Percentiles rank a stretch among this genome's conserved stretches.
Evolutionary conservation across 2,329 filamentous ascomycete species (phyloP).

Genomic region (Cladobotryum mycophilum): DNA sequence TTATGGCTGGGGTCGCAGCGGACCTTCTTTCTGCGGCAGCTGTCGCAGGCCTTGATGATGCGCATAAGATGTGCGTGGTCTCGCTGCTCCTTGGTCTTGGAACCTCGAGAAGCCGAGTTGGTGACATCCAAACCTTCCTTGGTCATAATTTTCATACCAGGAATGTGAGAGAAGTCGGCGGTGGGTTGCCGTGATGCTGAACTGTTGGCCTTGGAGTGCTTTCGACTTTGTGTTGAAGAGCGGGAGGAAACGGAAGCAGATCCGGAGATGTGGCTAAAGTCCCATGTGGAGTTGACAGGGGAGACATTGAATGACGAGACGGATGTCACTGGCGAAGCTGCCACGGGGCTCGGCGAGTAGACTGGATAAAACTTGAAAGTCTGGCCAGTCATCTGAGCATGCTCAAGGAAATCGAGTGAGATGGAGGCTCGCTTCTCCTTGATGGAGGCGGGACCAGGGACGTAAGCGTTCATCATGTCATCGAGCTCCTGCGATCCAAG

Average conservation of each 20-base stretch:
- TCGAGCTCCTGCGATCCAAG: slow-evolving; percentile 57
- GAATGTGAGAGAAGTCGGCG: slow-evolving; percentile 46
- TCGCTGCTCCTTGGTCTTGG: slow-evolving; percentile 62
- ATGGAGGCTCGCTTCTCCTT: slow-evolving; percentile 53
- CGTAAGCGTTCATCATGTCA: slow-evolving; percentile 51
- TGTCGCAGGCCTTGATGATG: slow-evolving; percentile 61
- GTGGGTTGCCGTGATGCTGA: slow-evolving; percentile 23
- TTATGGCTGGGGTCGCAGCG: slow-evolving; percentile 56
- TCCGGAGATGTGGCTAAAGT: slow-evolving; percentile 34
- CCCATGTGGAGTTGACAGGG: slow-evolving; percentile 42
- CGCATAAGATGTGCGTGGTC: slow-evolving; percentile 62
- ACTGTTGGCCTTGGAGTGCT: slow-evolving; percentile 20
- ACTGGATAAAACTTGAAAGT: slow-evolving; percentile 56
- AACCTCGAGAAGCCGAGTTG: slow-evolving; percentile 54
- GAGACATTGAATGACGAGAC: slow-evolving; percentile 42
- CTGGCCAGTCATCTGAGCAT: slow-evolving; percentile 47
- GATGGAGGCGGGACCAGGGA: slow-evolving; percentile 46
- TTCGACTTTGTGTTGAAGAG: slow-evolving; percentile 21
- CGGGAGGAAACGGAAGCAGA: slow-evolving; percentile 25
- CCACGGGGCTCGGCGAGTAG: slow-evolving; percentile 25
- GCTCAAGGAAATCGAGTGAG: slow-evolving; percentile 54
- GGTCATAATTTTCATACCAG: slow-evolving; percentile 62
- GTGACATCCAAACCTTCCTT: slow-evolving; percentile 58
- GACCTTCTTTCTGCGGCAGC: slow-evolving; percentile 57
- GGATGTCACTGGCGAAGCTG: slow-evolving; percentile 42